Conservation (phyloP, 495 filamentous ascomycete species). For the Aspergillus hancockii region DNA sequence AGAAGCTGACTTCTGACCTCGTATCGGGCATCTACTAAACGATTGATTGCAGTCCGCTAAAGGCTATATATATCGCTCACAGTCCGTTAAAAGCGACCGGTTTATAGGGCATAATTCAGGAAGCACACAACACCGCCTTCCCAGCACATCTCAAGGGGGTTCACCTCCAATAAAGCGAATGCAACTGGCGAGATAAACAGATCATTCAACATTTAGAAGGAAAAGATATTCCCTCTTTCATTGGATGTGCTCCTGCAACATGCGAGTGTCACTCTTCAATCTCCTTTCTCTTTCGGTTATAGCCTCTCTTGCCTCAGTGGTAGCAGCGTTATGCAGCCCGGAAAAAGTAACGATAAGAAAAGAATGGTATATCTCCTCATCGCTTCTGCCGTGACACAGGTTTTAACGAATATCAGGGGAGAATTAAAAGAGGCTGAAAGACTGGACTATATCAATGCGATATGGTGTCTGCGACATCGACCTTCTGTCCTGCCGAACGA, state of each 20-base stretch:
- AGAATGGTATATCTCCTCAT: neutral
- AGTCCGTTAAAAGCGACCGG: no score
- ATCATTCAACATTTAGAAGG: no score
- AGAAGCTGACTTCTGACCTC: constrained; percentile 6
- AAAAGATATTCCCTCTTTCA: neutral
- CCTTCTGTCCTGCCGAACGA: constrained; percentile 40
- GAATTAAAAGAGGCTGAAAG: constrained; percentile 21
- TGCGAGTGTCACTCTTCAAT: neutral
- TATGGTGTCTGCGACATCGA: constrained; percentile 47
- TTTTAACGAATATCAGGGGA: neutral
- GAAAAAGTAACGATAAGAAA: neutral
- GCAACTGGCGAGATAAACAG: no score
- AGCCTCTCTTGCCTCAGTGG: neutral
- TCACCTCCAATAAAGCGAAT: no score
- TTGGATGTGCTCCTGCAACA: neutral
- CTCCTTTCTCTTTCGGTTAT: neutral
- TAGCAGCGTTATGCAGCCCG: neutral
- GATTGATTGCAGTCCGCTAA: no score
- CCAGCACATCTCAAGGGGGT: no score
- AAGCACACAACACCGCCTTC: no score
- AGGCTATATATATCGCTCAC: no score
- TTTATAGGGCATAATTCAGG: no score
- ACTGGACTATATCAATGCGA: constrained; percentile 47
- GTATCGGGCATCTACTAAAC: no score
- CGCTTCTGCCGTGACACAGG: neutral